Percentiles rank a stretch among this genome's conserved stretches.
These are phyloP conservation scores for Neurospora discreta DNA, from an alignment of 495 filamentous ascomycete genomes.

Conservation along the genomic window DNA sequence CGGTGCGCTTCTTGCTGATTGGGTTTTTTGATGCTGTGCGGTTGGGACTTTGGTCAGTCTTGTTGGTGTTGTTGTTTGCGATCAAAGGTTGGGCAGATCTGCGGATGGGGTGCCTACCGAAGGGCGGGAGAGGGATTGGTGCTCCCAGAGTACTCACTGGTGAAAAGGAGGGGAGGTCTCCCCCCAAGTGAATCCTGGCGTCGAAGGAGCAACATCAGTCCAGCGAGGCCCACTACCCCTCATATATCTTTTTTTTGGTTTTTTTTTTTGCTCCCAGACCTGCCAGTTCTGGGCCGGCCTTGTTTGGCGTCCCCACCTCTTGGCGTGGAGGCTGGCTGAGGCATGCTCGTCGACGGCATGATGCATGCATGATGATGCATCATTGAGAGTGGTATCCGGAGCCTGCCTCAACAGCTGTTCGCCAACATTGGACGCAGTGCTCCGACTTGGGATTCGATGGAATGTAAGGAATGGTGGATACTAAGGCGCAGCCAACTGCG, in stretches of 20 bases:
- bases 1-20: neutral
- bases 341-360: neutral
- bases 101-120: neutral
- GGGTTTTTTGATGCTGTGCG: neutral
- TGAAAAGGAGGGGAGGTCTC: neutral
- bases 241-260: neutral
- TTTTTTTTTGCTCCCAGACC: neutral
- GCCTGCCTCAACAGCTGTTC: neutral
- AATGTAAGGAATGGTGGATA: neutral
- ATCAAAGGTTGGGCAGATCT: neutral
- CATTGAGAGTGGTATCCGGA: neutral
- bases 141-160: neutral
- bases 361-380: neutral
- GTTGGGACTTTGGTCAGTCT: neutral
- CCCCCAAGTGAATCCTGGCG: neutral
- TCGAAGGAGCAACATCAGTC: neutral
- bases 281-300: neutral
- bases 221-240: neutral
- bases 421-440: neutral
- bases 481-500: neutral
- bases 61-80: neutral
- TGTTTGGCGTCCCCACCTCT: neutral
- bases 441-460: neutral
- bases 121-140: neutral
- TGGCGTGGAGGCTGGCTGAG: neutral